Base-by-base conservation (phyloP, 768 basidiomycete genomes). In the Serendipita sp. region DNA sequence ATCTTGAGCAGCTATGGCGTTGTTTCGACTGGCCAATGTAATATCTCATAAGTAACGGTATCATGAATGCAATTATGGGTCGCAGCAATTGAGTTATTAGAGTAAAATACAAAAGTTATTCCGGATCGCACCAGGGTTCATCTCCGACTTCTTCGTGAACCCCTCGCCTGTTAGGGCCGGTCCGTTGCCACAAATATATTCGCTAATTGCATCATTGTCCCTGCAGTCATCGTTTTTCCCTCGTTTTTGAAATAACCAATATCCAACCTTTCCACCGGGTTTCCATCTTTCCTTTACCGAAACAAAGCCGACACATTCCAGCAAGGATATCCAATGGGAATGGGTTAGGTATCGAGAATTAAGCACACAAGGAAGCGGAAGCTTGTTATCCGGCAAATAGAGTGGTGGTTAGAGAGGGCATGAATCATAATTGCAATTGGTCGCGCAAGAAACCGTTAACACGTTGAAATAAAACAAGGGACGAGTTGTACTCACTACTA, bases 261-360 rank as follows among this genome's bases (percentile, higher is more conserved):
- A 96, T 2, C 78, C 85, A 81, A 95, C 92, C 74, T 90, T 95
- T 3, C 91, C 86, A 13, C 82, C 82, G 28, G 74, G 70, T 69
- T 79, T 83, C 84, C 85, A 88, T 67, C 80, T 78, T 51, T 78
- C 78, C 64, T 80, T 78, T 24, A 86, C 71, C 70, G 83, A 75
- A 0, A 68, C 70, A 70, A 92, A 93, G 0, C 89, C 89, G 70
- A 74, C 69, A 32, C 74, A 63, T 16, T 65, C 63, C 85, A 91
- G 85, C 47, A 91, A 74, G 2, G 71, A 71, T 28, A 73, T 73
- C 4, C 93, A 77, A 51, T 80, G 80, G 18, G 81, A 79, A 16
- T 81, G 76, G 8, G 85, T 81, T 67, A 90, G 74, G 72, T 93
- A 94, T 13, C 93, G 83, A 3, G 92, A 94, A 72, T 96, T 96